These are phyloP conservation scores for Aspergillus clavatus DNA, from an alignment of 2,329 filamentous ascomycete genomes.

Conservation along the genomic window DNA sequence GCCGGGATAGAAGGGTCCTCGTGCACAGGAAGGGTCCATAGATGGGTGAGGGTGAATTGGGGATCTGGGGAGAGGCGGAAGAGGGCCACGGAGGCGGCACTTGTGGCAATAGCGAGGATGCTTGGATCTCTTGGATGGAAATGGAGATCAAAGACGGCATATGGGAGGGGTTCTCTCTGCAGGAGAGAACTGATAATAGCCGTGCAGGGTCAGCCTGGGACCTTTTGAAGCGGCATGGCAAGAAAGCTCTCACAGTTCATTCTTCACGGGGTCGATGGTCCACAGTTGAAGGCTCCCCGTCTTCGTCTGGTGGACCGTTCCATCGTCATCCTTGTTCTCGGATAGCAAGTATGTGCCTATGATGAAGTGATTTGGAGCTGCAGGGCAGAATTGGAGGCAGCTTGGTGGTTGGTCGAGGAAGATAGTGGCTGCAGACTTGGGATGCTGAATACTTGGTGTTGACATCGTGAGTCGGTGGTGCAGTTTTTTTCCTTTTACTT, in stretches of 20 bases:
- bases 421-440: constrained; percentile 30
- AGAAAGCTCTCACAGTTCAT: constrained; percentile 21
- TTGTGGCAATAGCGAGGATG: constrained; percentile 70
- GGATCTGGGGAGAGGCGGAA: constrained; percentile 29
- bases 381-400: constrained; percentile 42
- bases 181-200: constrained; percentile 46
- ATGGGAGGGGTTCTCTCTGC: constrained; percentile 59
- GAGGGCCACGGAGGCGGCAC: constrained; percentile 51
- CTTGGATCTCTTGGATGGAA: constrained; percentile 59
- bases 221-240: background rate
- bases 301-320: constrained; percentile 52
- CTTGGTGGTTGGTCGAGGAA: constrained; percentile 43
- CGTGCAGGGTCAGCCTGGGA: constrained; percentile 5
- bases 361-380: constrained; percentile 60
- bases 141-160: constrained; percentile 78
- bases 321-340: constrained; percentile 27
- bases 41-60: constrained; percentile 26
- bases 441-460: constrained; percentile 14
- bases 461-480: background rate
- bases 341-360: constrained; percentile 78
- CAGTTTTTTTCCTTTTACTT: background rate
- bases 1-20: constrained; percentile 57
- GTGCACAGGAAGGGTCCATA: constrained; percentile 47
- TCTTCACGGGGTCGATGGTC: constrained; percentile 40
- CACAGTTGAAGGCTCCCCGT: constrained; percentile 71